Evolutionary conservation across 805 yeast species (phyloP).

Genomic region (Lachancea lanzarotensis): DNA sequence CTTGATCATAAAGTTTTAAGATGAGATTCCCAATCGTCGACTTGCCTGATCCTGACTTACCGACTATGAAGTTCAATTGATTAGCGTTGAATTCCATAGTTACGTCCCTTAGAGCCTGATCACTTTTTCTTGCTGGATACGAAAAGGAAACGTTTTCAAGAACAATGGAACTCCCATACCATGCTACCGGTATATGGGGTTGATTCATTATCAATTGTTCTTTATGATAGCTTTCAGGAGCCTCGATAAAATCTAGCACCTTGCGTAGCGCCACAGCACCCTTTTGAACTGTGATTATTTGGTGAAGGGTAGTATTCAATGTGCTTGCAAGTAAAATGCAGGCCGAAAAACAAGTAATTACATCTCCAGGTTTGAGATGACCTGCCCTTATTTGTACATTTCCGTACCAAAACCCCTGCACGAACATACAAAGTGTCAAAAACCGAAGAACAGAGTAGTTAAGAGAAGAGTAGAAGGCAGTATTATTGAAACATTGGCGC

Average conservation of each 20-base stretch:
- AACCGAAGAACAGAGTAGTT: conserved; percentile 54
- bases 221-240: not conserved
- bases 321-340: conserved; percentile 67
- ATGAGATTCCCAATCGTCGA: conserved; percentile 69
- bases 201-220: not conserved
- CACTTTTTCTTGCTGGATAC: conserved; percentile 52
- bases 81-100: conserved; percentile 41
- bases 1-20: conserved; percentile 47
- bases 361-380: conserved; percentile 49
- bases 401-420: conserved; percentile 93
- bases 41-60: conserved; percentile 90
- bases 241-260: conserved; percentile 38
- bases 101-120: conserved; percentile 43
- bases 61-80: conserved; percentile 59
- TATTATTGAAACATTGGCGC: conserved; percentile 37
- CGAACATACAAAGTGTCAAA: conserved; percentile 66
- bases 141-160: conserved; percentile 54
- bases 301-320: conserved; percentile 47
- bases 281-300: conserved; percentile 57
- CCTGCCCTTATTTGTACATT: conserved; percentile 51
- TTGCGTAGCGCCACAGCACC: conserved; percentile 63
- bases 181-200: not conserved
- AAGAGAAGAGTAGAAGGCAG: conserved; percentile 41
- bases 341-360: conserved; percentile 77
- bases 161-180: conserved; percentile 29